Base-by-base conservation (phyloP, 2,329 filamentous ascomycete genomes). In the Diatrype stigma region DNA sequence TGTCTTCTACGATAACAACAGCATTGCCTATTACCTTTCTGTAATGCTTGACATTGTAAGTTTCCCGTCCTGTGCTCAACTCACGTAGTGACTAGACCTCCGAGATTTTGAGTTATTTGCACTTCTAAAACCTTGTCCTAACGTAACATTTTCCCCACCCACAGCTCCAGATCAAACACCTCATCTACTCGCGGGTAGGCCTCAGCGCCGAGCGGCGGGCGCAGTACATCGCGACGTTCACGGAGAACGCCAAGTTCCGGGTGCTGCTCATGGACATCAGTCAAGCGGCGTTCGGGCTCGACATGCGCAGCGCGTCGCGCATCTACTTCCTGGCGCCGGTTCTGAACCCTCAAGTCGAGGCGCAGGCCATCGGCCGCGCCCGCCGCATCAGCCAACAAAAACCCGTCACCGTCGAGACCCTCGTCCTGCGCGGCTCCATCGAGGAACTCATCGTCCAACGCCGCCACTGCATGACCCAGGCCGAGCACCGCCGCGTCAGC, bases 241-340 rank as follows among this genome's bases (percentile, higher is more conserved):
- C 92, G 55, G 73, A 85, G 40, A 84, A 82, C 17, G 70, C 78
- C 0, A 78, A 79, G 7, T 84, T 92, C 50, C 81, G 79, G 6
- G 90, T 96, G 0, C 73, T 96, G 2, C 76, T 96, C 1, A 96
- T 96, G 87, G 91, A 96, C 63, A 81, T 96, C n/a, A 83, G 82
- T 1, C 90, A 94, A 64, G 92, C 92, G 28, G 90, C 92, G 0
- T 90, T 92, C 54, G 93, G 93, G 0, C 76, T 97, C 0, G 92
- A 96, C 64, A 84, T 96, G 67, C 85, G 85, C 47, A 84, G 82
- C 11, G 92, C 92, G 1, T 94, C 88, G 4, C 77, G 93, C 2
- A 86, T 97, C 10, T 95, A 91, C 69, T 96, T 97, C 56, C 80
- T 96, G 50, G 93, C 87, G 56, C 92, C 93, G 0, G 89, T 96